Conservation (phyloP, 2,329 filamentous ascomycete genomes). For the Beauveria varroae region DNA sequence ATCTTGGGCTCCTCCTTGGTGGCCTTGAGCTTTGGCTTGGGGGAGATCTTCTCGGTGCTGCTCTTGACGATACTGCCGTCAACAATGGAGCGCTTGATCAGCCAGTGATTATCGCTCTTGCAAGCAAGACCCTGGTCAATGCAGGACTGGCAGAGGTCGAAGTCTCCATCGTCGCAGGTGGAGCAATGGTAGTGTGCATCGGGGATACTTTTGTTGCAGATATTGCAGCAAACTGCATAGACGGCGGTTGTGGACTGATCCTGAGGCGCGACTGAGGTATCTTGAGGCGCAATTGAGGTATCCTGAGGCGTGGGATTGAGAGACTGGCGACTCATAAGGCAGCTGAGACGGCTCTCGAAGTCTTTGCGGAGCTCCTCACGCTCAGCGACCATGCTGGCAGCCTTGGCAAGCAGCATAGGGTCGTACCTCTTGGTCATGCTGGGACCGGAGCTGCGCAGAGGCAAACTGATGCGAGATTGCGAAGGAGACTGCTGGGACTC, state of each 20-base stretch:
- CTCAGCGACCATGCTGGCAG: conserved; percentile 19
- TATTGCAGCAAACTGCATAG: conserved; percentile 92
- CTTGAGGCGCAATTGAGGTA: not conserved
- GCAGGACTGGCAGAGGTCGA: conserved; percentile 80
- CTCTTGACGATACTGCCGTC: conserved; percentile 76
- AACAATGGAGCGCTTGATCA: conserved; percentile 82
- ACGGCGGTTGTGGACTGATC: not conserved
- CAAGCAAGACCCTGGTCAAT: conserved; percentile 71
- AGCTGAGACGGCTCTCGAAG: conserved; percentile 21
- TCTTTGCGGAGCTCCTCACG: conserved; percentile 18
- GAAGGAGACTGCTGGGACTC: conserved; percentile 17
- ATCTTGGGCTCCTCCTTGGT: conserved; percentile 5
- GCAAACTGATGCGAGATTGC: conserved; percentile 17
- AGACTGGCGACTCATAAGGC: conserved; percentile 17
- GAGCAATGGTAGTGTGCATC: conserved; percentile 91
- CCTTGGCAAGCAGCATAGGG: conserved; percentile 19
- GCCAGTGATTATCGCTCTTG: conserved; percentile 74
- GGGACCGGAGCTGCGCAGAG: conserved; percentile 17
- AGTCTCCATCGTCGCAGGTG: conserved; percentile 88
- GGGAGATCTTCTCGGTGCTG: conserved; percentile 71
- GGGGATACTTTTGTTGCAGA: conserved; percentile 70
- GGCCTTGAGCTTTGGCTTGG: conserved; percentile 36
- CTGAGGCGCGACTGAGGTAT: not conserved
- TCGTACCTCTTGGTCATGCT: conserved; percentile 22
- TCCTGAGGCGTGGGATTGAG: not conserved